Base-by-base conservation (phyloP, 345 rosid species). In the Angophora floribunda region DNA sequence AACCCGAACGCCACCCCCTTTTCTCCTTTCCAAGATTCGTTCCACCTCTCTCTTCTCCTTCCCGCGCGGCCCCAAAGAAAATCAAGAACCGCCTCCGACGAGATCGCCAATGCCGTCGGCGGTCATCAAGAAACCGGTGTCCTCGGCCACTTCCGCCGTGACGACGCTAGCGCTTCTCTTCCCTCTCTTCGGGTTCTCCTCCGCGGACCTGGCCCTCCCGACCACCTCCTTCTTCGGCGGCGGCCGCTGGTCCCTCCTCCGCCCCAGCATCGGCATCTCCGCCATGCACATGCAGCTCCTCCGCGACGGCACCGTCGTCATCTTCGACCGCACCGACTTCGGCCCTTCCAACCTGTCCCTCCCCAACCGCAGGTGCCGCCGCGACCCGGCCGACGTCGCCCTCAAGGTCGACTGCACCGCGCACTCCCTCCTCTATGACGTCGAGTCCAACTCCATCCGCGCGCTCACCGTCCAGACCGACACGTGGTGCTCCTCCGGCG, bases 241-340 rank as follows among this genome's bases (percentile, higher is more conserved):
- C 21, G 95, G 94, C 7, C 51, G 67, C 52, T 95, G 96, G 97
- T 89, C 88, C 41, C 88, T 93, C 19, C 91, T 95, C 52, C 91
- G 89, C 65, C 87, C 92, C 65, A 96, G 94, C 94, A 90, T 95
- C 67, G 99, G 99, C 89, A 85, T 96, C 89, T 97, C 99, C 36
- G 96, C 98, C 87, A 95, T 97, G 99, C 98, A 97, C 95, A 95
- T 95, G 94, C 98, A 97, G 85, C 89, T 96, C 49, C 96, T 97
- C 87, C 92, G 90, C 32, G 92, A 95, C 90, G 91, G 92, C 91
- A 94, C 89, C 89, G 95, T 96, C 59, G 88, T 97, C 89, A 92
- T 97, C 89, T 97, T 97, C 78, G 99, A 97, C 89, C 97, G 99
- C 52, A 96, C 97, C 36, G 96, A 96, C 86, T 90, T 91, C 85